Conservation (phyloP, 306 rosid species). For the Astragalus glycyphyllos region DNA sequence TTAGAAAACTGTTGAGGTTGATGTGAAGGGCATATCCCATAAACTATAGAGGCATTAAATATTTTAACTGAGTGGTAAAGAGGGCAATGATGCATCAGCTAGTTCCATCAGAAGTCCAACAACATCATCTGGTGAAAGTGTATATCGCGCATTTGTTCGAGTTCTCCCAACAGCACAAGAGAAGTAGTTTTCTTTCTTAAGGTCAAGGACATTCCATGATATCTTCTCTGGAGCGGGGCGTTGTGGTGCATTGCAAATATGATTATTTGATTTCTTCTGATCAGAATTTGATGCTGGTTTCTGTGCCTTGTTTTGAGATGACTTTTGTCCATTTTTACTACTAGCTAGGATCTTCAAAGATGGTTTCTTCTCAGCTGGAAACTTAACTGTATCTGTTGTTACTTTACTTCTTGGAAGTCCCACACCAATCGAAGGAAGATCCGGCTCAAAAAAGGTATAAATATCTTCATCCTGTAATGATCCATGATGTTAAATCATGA, state of each 20-base stretch:
- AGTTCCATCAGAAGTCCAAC: slow-evolving; percentile 67
- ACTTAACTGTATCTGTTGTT: slow-evolving; percentile 57
- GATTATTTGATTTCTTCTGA: slow-evolving; percentile 59
- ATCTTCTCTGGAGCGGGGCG: slow-evolving; percentile 64
- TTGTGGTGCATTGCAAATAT: slow-evolving; percentile 49
- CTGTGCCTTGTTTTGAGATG: slow-evolving; percentile 59
- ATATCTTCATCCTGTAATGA: slow-evolving; percentile 91
- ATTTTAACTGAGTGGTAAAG: neutral
- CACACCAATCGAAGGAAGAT: slow-evolving; percentile 60
- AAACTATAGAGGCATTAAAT: neutral
- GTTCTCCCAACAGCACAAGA: slow-evolving; percentile 89
- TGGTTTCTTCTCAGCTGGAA: slow-evolving; percentile 60
- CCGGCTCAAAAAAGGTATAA: slow-evolving; percentile 90
- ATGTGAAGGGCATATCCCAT: too few species aligned
- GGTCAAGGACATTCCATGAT: slow-evolving; percentile 95
- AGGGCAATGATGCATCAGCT: neutral
- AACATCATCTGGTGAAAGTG: slow-evolving; percentile 73
- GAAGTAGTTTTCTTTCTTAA: slow-evolving; percentile 88
- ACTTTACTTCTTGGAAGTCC: slow-evolving; percentile 59
- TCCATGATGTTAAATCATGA: too few species aligned
- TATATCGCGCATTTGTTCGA: slow-evolving; percentile 79
- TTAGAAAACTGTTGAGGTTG: too few species aligned
- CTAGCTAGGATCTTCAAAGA: slow-evolving; percentile 52
- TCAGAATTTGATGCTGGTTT: slow-evolving; percentile 51
- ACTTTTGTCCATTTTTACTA: slow-evolving; percentile 56